Evolutionary conservation across 257 asterid species (phyloP).

Genomic region (Solanum pimpinellifolium): DNA sequence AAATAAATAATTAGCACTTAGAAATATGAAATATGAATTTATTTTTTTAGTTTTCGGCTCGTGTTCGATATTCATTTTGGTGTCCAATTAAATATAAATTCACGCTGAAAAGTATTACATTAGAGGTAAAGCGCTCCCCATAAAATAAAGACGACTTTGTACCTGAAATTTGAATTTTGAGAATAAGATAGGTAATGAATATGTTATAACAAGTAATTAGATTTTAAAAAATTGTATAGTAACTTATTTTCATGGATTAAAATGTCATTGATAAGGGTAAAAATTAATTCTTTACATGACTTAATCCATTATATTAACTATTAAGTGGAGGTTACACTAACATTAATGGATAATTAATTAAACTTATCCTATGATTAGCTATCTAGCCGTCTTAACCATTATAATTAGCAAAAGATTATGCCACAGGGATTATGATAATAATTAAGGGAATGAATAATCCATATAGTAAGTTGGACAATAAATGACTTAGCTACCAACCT

Average conservation of each 20-base stretch:
- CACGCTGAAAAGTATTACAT: fast-evolving
- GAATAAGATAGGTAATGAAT: not conserved
- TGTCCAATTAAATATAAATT: too few relatives aligned
- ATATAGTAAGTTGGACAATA: not conserved
- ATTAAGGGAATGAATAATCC: not conserved
- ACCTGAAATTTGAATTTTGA: not conserved
- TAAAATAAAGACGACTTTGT: too few relatives aligned
- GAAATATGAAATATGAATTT: not conserved
- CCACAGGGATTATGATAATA: not conserved
- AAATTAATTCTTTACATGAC: not conserved
- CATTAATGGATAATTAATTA: not conserved
- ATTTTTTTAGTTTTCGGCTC: too few relatives aligned
- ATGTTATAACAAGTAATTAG: not conserved
- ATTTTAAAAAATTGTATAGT: not conserved
- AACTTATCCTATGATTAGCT: not conserved
- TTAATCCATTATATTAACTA: not conserved
- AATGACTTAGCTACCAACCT: not conserved
- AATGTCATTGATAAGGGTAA: not conserved
- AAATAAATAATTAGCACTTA: not conserved
- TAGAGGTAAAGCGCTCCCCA: too few relatives aligned
- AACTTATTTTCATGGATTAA: not conserved
- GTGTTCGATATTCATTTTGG: too few relatives aligned
- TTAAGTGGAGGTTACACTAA: slow-evolving; percentile 12
- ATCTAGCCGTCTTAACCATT: not conserved
- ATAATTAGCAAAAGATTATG: not conserved